Conservation (phyloP, 2,329 filamentous ascomycete species). For the Alternaria gansuensis region DNA sequence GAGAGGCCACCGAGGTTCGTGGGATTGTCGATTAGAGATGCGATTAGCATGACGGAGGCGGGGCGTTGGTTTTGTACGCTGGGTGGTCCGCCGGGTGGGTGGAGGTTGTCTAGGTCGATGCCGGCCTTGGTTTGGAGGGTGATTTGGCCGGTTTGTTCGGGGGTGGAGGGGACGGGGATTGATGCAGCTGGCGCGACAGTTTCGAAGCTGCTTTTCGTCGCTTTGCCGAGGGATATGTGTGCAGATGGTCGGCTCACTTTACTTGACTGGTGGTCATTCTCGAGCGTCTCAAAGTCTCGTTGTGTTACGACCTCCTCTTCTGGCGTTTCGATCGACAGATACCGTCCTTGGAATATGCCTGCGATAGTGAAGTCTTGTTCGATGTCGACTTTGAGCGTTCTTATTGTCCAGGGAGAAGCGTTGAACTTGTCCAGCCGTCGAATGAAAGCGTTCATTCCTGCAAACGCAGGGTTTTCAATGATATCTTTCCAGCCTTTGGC, state of each 20-base stretch:
- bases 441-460: constrained; percentile 56
- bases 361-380: constrained; percentile 55
- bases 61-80: constrained; percentile 33
- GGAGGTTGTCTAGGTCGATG: constrained; percentile 50
- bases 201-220: not conserved
- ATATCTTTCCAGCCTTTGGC: constrained; percentile 50
- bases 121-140: constrained; percentile 64
- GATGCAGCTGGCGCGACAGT: not conserved
- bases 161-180: not conserved
- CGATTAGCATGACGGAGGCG: constrained; percentile 57
- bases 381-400: constrained; percentile 53
- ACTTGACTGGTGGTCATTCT: constrained; percentile 33
- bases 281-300: constrained; percentile 54
- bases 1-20: constrained; percentile 62
- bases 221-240: constrained; percentile 27
- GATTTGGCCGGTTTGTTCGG: constrained; percentile 16
- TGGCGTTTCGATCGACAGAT: constrained; percentile 55
- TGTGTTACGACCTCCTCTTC: constrained; percentile 50
- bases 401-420: constrained; percentile 52
- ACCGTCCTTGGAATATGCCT: constrained; percentile 58
- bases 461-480: constrained; percentile 53
- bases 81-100: constrained; percentile 31
- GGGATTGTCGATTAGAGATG: constrained; percentile 61
- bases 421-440: constrained; percentile 56
- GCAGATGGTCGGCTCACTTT: constrained; percentile 27